Conservation (phyloP, 1,139 yeast species). For the Kluyveromyces marxianus region DNA sequence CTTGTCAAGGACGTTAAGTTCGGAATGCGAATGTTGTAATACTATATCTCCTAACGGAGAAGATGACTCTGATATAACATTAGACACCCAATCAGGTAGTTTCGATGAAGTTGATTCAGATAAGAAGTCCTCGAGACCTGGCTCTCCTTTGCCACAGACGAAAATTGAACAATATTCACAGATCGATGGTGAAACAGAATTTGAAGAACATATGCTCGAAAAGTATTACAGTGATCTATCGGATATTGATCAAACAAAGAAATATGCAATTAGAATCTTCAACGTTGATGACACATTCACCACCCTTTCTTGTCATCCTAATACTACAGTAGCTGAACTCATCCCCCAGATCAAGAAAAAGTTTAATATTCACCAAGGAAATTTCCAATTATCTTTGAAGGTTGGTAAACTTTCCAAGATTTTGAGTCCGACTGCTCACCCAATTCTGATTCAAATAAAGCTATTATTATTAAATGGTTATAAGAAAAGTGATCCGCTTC, state of each 20-base stretch:
- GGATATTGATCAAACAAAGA: conserved; percentile 25
- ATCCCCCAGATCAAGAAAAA: conserved; percentile 63
- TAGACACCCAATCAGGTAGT: conserved; percentile 3
- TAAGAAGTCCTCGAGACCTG: conserved; percentile 1
- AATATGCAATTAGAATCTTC: conserved; percentile 52
- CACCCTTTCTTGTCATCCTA: conserved; percentile 63
- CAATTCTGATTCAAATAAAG: conserved; percentile 70
- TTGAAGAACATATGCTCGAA: conserved; percentile 29
- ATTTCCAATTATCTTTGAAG: conserved; percentile 71
- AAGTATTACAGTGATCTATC: conserved; percentile 29
- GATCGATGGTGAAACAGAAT: conserved; percentile 31
- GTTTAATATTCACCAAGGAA: conserved; percentile 57
- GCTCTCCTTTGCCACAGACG: conserved; percentile 2
- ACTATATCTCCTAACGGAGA: not conserved
- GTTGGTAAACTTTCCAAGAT: conserved; percentile 77
- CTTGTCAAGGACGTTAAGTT: not conserved
- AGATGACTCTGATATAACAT: not conserved
- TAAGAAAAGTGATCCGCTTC: conserved; percentile 63
- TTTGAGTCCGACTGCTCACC: conserved; percentile 65
- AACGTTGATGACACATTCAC: conserved; percentile 78
- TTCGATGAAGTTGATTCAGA: not conserved
- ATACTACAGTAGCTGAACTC: conserved; percentile 71
- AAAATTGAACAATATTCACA: conserved; percentile 1
- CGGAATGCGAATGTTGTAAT: conserved; percentile 5
- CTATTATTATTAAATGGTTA: conserved; percentile 74